Evolutionary conservation across 495 filamentous ascomycete species (phyloP).

Genomic region (Eremomyces bilateralis): DNA sequence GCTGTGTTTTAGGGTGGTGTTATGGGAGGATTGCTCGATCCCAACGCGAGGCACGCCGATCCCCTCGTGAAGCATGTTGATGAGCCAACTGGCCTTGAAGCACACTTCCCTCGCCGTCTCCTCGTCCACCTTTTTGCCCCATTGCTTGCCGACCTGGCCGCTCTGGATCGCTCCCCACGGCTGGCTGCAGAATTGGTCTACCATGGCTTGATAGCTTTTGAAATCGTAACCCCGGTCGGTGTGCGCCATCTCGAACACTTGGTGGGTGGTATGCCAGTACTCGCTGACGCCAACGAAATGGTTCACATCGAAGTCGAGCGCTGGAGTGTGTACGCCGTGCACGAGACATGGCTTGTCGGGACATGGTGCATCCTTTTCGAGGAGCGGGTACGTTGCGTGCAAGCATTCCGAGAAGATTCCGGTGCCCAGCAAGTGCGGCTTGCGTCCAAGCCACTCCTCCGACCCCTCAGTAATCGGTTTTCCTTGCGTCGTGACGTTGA

Average conservation of each 20-base stretch:
- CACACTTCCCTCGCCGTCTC: slow-evolving; percentile 66
- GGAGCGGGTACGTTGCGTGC: slow-evolving; percentile 55
- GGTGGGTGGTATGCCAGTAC: slow-evolving; percentile 97
- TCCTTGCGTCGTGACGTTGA: slow-evolving; percentile 36
- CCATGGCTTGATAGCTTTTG: slow-evolving; percentile 66
- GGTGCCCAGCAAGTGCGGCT: slow-evolving; percentile 47
- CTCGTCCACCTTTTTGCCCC: slow-evolving; percentile 56
- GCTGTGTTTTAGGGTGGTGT: slow-evolving; percentile 49
- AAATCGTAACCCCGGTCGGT: slow-evolving; percentile 82
- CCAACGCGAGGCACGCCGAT: slow-evolving; percentile 87
- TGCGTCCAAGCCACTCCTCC: slow-evolving; percentile 16
- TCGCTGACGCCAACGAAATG: slow-evolving; percentile 97
- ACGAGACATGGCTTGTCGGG: slow-evolving; percentile 67
- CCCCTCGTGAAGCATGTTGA: slow-evolving; percentile 85
- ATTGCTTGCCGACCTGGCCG: slow-evolving; percentile 38
- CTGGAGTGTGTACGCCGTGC: slow-evolving; percentile 73
- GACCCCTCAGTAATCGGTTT: slow-evolving; percentile 20
- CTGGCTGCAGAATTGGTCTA: slow-evolving; percentile 65
- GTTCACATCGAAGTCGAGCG: slow-evolving; percentile 94
- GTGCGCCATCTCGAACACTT: slow-evolving; percentile 64
- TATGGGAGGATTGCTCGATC: slow-evolving; percentile 41
- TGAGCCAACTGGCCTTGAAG: slow-evolving; percentile 96
- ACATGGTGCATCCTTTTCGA: slow-evolving; percentile 80
- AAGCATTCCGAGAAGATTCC: slow-evolving; percentile 76
- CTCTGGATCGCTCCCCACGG: slow-evolving; percentile 56